These are phyloP conservation scores for Alternaria brassicicola DNA, from an alignment of 2,329 filamentous ascomycete genomes.

Conservation along the genomic window DNA sequence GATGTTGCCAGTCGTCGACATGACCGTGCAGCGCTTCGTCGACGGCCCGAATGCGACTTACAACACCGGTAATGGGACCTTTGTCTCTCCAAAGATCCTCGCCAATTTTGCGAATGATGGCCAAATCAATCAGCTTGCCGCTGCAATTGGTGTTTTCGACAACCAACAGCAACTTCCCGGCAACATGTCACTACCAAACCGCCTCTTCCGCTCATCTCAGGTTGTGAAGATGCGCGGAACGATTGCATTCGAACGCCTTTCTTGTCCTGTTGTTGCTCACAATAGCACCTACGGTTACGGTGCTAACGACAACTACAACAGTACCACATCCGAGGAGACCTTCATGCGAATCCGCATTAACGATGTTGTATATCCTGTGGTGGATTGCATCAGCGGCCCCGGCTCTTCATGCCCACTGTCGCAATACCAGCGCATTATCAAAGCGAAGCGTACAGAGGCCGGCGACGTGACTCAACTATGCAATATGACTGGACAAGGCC, in stretches of 20 bases:
- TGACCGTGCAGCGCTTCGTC: slow-evolving; percentile 60
- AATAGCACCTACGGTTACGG: slow-evolving; percentile 5
- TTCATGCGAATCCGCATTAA: slow-evolving; percentile 66
- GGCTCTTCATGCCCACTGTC: slow-evolving; percentile 47
- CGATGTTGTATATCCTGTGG: slow-evolving; percentile 64
- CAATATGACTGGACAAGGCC: slow-evolving; percentile 29
- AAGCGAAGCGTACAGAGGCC: slow-evolving; percentile 52
- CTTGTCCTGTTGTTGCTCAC: slow-evolving; percentile 49
- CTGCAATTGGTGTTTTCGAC: slow-evolving; percentile 67
- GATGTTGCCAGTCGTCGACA: slow-evolving; percentile 66
- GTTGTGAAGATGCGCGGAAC: slow-evolving; percentile 70
- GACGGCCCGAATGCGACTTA: slow-evolving; percentile 60
- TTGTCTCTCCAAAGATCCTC: slow-evolving; percentile 62
- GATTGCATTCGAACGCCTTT: slow-evolving; percentile 67
- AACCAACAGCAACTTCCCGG: slow-evolving; percentile 58
- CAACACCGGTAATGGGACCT: slow-evolving; percentile 55
- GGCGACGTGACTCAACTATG: slow-evolving; percentile 60
- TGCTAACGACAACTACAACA: slow-evolving; percentile 2
- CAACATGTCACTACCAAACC: slow-evolving; percentile 54
- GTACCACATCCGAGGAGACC: slow-evolving; percentile 30
- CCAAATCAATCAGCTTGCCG: slow-evolving; percentile 67
- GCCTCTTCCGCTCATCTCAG: slow-evolving; percentile 62
- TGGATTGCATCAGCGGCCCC: slow-evolving; percentile 61
- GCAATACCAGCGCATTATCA: slow-evolving; percentile 49
- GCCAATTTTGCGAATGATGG: slow-evolving; percentile 70